Base-by-base conservation (phyloP, 495 filamentous ascomycete species). In the Saxophila tyrrhenica region DNA sequence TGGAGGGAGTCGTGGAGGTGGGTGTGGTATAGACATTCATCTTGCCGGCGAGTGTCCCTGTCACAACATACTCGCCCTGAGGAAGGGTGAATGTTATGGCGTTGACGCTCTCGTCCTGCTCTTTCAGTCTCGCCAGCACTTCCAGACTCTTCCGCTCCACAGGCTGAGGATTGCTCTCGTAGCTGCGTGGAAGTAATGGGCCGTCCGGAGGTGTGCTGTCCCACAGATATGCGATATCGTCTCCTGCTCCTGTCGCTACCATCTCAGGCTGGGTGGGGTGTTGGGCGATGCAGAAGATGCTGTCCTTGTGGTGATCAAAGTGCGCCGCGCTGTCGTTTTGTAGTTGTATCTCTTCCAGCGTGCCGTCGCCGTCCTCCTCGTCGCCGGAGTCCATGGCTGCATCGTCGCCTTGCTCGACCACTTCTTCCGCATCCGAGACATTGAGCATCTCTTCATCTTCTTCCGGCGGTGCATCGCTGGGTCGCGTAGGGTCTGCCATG, bases 241-340 rank as follows among this genome's bases (percentile, higher is more conserved):
- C 84, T 58, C 80, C 81, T 39, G 89, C 90, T 45, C 92, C 94
- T 0, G 90, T 95, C 13, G 91, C 82, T 55, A 96, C 74, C 44
- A 95, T 82, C 17, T 80, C 72, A 24, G 85, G 82, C 61, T 84
- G 74, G 13, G 82, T 70, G 1, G 94, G 94, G 65, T 99, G 94
- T 61, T 92, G 86, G 25, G 89, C 87, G 63, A 99, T 87, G 65
- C 84, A 84, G 73, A 95, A 97, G 51, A 99, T 84, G 45, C 81
- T 86, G 73, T 95, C 88, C 46, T 76, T 82, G 74, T 95, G 89
- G 1, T 65, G 64, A 70, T 96, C 92, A 69, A 96, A 95, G 71
- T 95, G 87, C 50, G 89, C 94, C 55, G 80, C 72, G 55, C 86
- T 90, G 74, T 97, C 89, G 71, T 97, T 97, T 55, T 89, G 77